Evolutionary conservation across 306 rosid species (phyloP), one percentile per base, ranked within the genome.

Genomic region (Urtica urens): DNA sequence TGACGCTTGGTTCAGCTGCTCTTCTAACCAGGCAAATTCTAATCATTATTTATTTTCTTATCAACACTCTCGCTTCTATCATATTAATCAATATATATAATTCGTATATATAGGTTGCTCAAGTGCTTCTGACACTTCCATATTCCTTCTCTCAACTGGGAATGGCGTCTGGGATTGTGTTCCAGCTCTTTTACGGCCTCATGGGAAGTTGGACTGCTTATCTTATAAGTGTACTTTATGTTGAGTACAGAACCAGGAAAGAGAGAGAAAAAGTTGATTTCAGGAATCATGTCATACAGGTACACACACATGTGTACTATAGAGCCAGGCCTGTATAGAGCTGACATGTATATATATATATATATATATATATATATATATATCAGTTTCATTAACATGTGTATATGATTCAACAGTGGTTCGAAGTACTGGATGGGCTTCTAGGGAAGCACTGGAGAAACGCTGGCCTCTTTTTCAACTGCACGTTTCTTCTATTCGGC

Each of bases 131-230:
- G 51, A 90, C 99, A 67, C 72, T 90, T 38, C 99, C 99, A 7
- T 90, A 90, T 67, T 90, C 99, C 23, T 90, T 90, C 62, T 90
- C 99, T 17, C 99, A 90, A 66, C 75, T 90, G 59, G 95, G 99
- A 27, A 81, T 90, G 94, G 14, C 75, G 37, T 90, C 99, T 66
- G 95, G 99, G 55, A 81, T 90, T 33, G 5, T 90, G 8, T 85
- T 90, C 66, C 99, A 90, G 78, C 84, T 90, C 44, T 85, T 90
- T 30, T 90, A 90, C 60, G 99, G 99, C 26, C 55, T 90, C 2
- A 59, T 90, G 94, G 99, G 99, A 69, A 90, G 99, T 62, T 85
- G 99, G 99, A 85, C 99, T 62, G 95, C 95, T 34, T 90, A 90
- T 64, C 95, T 90, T 62, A 90, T 90, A 39, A 85, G 85, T 71